These are phyloP conservation scores for Fusarium keratoplasticum DNA, from an alignment of 2,329 filamentous ascomycete species.

Conservation along the genomic window DNA sequence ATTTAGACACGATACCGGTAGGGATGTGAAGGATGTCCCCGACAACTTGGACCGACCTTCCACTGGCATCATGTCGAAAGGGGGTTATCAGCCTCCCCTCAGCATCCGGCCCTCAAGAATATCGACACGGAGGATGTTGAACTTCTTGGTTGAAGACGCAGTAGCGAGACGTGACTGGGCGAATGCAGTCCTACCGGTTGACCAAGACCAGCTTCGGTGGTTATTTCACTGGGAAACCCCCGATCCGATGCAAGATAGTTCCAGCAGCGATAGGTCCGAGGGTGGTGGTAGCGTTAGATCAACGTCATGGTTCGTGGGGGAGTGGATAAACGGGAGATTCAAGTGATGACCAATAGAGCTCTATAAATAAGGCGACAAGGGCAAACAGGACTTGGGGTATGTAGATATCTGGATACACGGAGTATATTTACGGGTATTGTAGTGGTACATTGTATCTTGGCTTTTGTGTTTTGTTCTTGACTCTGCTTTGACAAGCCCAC, in stretches of 20 bases:
- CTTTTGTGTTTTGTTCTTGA: neutral
- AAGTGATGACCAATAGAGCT: neutral
- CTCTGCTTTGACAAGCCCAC: neutral
- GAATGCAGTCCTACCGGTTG: neutral
- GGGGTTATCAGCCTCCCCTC: neutral
- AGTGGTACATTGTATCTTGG: neutral
- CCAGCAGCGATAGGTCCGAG: neutral
- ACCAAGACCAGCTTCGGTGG: neutral
- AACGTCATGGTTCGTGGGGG: neutral
- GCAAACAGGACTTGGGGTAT: neutral
- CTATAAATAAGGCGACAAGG: neutral
- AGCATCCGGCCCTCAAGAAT: neutral
- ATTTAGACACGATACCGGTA: neutral
- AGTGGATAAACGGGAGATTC: neutral
- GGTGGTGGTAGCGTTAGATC: neutral
- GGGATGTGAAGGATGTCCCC: neutral
- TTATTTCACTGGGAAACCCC: neutral
- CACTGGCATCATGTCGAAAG: too few relatives aligned
- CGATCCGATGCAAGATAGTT: neutral
- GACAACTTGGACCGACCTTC: neutral
- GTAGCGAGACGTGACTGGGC: neutral
- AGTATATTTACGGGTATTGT: neutral
- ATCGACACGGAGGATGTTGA: neutral
- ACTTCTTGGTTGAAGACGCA: neutral
- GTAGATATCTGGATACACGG: neutral